phyloP scores from a whole-genome alignment of 306 rosid species.

The Trifolium dubium region DNA sequence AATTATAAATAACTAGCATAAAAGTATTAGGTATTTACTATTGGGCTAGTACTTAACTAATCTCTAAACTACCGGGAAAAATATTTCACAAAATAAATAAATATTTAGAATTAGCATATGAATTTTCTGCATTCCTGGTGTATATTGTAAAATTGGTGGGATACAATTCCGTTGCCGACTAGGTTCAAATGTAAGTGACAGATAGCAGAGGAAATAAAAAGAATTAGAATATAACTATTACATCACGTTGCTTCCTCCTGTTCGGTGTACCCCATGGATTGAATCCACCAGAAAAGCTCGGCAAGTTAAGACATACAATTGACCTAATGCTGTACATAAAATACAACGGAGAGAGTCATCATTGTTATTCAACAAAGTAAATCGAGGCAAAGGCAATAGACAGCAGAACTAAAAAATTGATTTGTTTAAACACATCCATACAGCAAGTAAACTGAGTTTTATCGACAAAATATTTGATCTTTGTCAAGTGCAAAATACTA shows the following conservation, averaged over 20 bases:
- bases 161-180: neutral
- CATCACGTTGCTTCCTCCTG: constrained; percentile 54
- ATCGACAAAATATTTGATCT: neutral
- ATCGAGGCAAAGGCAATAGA: neutral
- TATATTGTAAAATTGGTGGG: neutral
- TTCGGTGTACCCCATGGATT: constrained; percentile 95
- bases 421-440: neutral
- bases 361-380: constrained; percentile 30
- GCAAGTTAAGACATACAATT: constrained; percentile 90
- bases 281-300: constrained; percentile 97
- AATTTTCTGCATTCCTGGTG: neutral
- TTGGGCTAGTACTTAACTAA: constrained; percentile 1
- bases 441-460: neutral
- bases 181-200: neutral
- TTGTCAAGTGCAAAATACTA: constrained; percentile 16
- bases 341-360: constrained; percentile 31
- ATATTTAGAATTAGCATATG: neutral
- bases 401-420: neutral
- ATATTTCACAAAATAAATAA: constrained; percentile 6
- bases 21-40: neutral
- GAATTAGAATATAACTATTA: constrained; percentile 46
- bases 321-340: constrained; percentile 78
- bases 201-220: constrained; percentile 1
- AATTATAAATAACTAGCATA: neutral
- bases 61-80: neutral